phyloP scores from a whole-genome alignment of 164 flowering plant species.

The Warburgia ugandensis region DNA sequence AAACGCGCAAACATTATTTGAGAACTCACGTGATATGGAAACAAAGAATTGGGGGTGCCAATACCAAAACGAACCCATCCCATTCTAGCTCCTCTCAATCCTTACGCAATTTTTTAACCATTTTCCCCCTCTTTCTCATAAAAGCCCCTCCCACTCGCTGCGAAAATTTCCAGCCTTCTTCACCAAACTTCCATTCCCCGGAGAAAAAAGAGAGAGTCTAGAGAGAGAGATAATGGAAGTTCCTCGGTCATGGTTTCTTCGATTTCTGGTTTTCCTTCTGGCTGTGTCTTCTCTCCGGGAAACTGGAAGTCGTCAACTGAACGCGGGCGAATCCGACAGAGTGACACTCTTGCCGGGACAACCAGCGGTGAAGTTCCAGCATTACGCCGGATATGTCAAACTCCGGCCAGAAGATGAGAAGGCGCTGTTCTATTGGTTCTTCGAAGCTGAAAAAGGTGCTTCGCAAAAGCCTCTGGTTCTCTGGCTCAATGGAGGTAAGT shows the following conservation, averaged over 20 bases:
- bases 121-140: neutral
- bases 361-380: constrained; percentile 38
- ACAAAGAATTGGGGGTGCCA: too few species aligned
- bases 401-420: constrained; percentile 26
- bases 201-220: neutral
- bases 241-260: constrained; percentile 4
- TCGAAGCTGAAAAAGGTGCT: constrained; percentile 30
- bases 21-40: too few species aligned
- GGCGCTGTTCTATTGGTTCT: constrained; percentile 62
- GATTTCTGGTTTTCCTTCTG: constrained; percentile 7
- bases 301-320: neutral
- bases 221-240: constrained; percentile 1
- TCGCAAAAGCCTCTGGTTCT: constrained; percentile 39
- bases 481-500: constrained; percentile 65
- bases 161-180: neutral
- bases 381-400: constrained; percentile 51
- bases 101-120: too few species aligned
- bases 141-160: neutral
- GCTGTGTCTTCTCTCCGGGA: neutral
- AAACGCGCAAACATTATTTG: too few species aligned
- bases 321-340: constrained; percentile 23
- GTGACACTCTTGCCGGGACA: constrained; percentile 47
- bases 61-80: too few species aligned
- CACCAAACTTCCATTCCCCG: neutral
- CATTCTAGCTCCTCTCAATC: too few species aligned